A percentile compares a stretch with the other conserved stretches of the same genome.
phyloP scores from a whole-genome alignment of 148 eudicot genomes.

The Camellia sinensis region DNA sequence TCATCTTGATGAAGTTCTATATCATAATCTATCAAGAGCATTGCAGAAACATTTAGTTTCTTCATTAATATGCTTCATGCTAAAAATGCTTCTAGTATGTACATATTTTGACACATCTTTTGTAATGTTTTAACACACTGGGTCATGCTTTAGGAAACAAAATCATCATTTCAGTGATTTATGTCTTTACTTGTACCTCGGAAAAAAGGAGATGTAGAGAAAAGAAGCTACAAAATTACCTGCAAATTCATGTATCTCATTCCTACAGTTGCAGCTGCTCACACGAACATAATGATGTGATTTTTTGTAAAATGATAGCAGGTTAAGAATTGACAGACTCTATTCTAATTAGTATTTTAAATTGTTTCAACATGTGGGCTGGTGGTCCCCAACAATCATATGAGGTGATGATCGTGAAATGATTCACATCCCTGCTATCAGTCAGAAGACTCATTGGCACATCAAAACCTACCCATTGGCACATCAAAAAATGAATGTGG shows the following conservation, averaged over 20 bases:
- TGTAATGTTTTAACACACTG: too few species aligned
- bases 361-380: constrained; percentile 63
- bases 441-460: constrained; percentile 89
- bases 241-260: constrained; percentile 8
- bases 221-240: constrained; percentile 14
- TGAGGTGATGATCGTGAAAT: constrained; percentile 95
- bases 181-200: neutral
- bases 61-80: too few species aligned
- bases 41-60: too few species aligned
- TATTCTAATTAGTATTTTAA: neutral
- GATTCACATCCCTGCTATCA: constrained; percentile 80
- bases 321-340: too few species aligned
- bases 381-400: constrained; percentile 92
- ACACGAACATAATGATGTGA: neutral
- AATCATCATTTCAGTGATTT: constrained; percentile 2
- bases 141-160: too few species aligned
- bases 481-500: too few species aligned
- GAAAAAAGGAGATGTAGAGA: neutral
- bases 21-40: too few species aligned
- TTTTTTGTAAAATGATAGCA: neutral
- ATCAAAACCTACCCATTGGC: too few species aligned
- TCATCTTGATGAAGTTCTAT: too few species aligned
- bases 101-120: too few species aligned
- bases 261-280: constrained; percentile 10
- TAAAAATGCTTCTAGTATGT: too few species aligned